A percentile compares a stretch with the other conserved stretches of the same genome.
These are phyloP conservation scores for Barbatosphaeria neglecta DNA, from an alignment of 495 filamentous ascomycete species.

Conservation along the genomic window DNA sequence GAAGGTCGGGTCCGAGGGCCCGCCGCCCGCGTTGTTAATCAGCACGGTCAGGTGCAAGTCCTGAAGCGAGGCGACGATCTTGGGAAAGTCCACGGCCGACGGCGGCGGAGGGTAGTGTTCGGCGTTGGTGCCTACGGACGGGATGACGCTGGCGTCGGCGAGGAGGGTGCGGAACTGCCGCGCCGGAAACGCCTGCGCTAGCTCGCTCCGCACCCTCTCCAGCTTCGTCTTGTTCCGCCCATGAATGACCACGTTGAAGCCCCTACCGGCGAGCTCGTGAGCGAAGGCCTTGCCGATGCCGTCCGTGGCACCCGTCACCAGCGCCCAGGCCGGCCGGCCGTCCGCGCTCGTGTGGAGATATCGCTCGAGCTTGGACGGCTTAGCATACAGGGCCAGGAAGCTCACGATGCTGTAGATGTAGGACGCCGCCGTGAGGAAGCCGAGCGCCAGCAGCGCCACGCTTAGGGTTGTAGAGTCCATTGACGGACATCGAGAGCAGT, in stretches of 20 bases:
- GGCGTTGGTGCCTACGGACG: too few species aligned
- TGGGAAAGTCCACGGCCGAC: neutral
- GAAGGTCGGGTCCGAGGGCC: neutral
- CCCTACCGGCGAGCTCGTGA: slow-evolving; percentile 35
- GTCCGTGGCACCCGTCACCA: slow-evolving; percentile 48
- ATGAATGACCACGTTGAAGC: slow-evolving; percentile 49
- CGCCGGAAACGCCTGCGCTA: slow-evolving; percentile 19
- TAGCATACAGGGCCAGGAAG: slow-evolving; percentile 1
- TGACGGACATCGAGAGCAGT: neutral
- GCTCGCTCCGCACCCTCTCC: slow-evolving; percentile 7
- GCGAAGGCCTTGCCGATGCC: slow-evolving; percentile 46
- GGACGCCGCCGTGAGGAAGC: neutral
- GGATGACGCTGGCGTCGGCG: slow-evolving; percentile 9
- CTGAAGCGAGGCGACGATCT: slow-evolving; percentile 6
- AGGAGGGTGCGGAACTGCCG: slow-evolving; percentile 14
- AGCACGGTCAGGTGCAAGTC: slow-evolving; percentile 19
- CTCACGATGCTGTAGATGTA: neutral
- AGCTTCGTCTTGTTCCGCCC: slow-evolving; percentile 42
- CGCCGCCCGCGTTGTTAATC: slow-evolving; percentile 14
- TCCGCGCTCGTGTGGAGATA: slow-evolving; percentile 10
- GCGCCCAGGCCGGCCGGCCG: slow-evolving; percentile 35
- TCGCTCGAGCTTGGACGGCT: slow-evolving; percentile 5
- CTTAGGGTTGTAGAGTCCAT: neutral
- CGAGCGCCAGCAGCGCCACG: neutral
- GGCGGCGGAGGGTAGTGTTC: neutral